Evolutionary conservation across 129 eudicot species (phyloP).

Genomic region (Gnaphalium uliginosum): DNA sequence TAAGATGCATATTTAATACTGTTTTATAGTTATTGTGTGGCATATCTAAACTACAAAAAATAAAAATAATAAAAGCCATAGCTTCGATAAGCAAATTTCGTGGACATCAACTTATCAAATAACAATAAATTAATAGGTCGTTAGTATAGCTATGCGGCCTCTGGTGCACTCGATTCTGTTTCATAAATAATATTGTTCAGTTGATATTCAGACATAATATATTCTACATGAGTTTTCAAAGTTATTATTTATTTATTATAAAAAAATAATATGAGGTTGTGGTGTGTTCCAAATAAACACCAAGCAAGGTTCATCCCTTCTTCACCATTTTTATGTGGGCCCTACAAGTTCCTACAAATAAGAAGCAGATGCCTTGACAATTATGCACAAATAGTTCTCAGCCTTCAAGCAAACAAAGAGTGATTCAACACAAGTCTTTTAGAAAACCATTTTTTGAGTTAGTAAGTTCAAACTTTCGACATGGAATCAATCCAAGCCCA

Average conservation of each 20-base stretch:
- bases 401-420: neutral
- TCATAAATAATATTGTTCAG: too few relatives aligned
- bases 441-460: neutral
- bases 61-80: too few relatives aligned
- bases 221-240: too few relatives aligned
- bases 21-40: too few relatives aligned
- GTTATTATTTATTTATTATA: neutral
- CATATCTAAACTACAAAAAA: too few relatives aligned
- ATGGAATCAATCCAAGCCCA: constrained; percentile 50
- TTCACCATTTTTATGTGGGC: neutral
- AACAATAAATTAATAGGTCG: too few relatives aligned
- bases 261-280: neutral
- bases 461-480: neutral
- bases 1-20: neutral
- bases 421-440: neutral
- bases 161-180: too few relatives aligned
- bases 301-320: constrained; percentile 5
- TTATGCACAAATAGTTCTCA: neutral
- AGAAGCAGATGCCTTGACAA: neutral
- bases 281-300: neutral
- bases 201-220: too few relatives aligned
- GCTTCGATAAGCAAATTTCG: too few relatives aligned
- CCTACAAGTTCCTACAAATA: neutral
- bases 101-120: too few relatives aligned
- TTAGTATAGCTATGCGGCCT: too few relatives aligned